phyloP scores from a whole-genome alignment of 1,284 basidiomycete genomes.

The Meira nashicola region DNA sequence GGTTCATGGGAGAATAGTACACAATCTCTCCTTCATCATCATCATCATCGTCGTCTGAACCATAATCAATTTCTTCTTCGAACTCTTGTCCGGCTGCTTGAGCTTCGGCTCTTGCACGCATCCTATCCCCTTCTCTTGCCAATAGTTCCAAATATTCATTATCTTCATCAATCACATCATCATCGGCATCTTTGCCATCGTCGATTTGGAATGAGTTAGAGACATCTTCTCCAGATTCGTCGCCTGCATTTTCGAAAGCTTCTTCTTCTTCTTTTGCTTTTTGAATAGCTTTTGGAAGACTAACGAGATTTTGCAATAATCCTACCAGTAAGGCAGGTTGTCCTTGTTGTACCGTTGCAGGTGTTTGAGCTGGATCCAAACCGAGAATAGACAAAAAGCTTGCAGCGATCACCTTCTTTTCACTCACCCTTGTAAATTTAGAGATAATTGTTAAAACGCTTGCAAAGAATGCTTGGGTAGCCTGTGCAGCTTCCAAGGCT shows the following conservation, averaged over 20 bases:
- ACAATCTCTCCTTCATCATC: constrained; percentile 35
- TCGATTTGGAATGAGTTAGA: constrained; percentile 20
- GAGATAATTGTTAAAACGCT: constrained; percentile 66
- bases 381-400: constrained; percentile 58
- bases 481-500: constrained; percentile 64
- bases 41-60: constrained; percentile 33
- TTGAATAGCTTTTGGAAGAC: constrained; percentile 38
- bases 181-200: constrained; percentile 34
- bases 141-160: constrained; percentile 51
- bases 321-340: constrained; percentile 26
- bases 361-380: constrained; percentile 28
- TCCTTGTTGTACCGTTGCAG: constrained; percentile 13
- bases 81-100: constrained; percentile 27
- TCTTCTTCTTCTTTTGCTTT: constrained; percentile 41
- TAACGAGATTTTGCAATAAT: constrained; percentile 27
- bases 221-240: constrained; percentile 14
- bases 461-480: constrained; percentile 66
- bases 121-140: constrained; percentile 36
- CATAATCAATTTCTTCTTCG: constrained; percentile 37
- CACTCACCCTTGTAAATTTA: constrained; percentile 76
- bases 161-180: constrained; percentile 48
- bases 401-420: constrained; percentile 76
- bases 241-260: constrained; percentile 39
- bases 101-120: constrained; percentile 27
- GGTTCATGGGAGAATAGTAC: constrained; percentile 11